These are phyloP conservation scores for Myxozyma udenii DNA, from an alignment of 805 yeast species.

Conservation along the genomic window DNA sequence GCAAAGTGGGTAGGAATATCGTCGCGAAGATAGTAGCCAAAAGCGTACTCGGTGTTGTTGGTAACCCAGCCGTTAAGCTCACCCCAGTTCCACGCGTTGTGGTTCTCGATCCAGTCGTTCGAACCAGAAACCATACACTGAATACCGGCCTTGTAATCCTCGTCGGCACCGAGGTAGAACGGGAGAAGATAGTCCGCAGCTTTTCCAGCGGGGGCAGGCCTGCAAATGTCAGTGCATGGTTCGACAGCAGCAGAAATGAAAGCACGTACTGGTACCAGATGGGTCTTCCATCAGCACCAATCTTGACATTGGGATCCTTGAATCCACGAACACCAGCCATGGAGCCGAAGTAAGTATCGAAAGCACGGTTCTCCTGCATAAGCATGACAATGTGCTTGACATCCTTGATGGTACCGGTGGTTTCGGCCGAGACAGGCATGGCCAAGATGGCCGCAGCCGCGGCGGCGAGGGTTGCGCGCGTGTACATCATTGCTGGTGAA, in stretches of 20 bases:
- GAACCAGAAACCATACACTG: constrained; percentile 34
- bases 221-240: not conserved
- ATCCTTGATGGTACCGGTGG: constrained; percentile 9
- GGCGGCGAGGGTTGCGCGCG: not conserved
- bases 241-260: not conserved
- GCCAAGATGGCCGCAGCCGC: constrained; percentile 1
- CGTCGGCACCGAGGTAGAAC: constrained; percentile 27
- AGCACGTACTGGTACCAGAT: constrained; percentile 18
- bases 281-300: constrained; percentile 6
- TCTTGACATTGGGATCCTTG: constrained; percentile 33
- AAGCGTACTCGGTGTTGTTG: constrained; percentile 31
- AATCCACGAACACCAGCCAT: constrained; percentile 36
- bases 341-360: constrained; percentile 34
- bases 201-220: constrained; percentile 11
- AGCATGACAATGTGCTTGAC: constrained; percentile 30
- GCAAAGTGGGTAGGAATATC: constrained; percentile 33
- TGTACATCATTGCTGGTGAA: too few species aligned
- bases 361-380: constrained; percentile 36
- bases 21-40: constrained; percentile 30
- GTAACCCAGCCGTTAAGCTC: constrained; percentile 32
- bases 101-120: constrained; percentile 34
- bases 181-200: constrained; percentile 31
- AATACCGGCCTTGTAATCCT: constrained; percentile 25
- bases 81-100: constrained; percentile 33
- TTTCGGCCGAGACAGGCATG: not conserved